These are phyloP conservation scores for Auxenochlorella protothecoides DNA, from an alignment of 139 green algal species.

Conservation along the genomic window DNA sequence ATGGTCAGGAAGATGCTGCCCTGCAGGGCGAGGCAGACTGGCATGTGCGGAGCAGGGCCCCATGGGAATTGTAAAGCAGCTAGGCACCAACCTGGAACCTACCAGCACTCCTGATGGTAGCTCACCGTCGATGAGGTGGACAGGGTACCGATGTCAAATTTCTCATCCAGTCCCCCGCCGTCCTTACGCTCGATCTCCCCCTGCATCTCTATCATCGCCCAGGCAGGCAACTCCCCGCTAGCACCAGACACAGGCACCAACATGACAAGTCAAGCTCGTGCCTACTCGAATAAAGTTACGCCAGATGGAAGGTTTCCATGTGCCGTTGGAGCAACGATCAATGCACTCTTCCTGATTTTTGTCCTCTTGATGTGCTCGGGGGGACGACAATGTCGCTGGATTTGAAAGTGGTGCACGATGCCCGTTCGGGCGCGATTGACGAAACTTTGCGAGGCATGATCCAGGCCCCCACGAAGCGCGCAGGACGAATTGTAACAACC, in stretches of 20 bases:
- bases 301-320: no score
- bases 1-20: slow-evolving; percentile 52
- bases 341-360: no score
- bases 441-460: no score
- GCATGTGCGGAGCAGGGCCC: not conserved
- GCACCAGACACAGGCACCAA: slow-evolving; percentile 11
- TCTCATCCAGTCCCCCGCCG: slow-evolving; percentile 6
- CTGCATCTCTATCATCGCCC: slow-evolving; percentile 44
- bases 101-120: not conserved
- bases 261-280: not conserved
- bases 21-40: slow-evolving; percentile 2
- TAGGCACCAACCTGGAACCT: not conserved
- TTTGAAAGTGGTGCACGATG: no score
- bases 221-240: slow-evolving; percentile 5
- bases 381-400: no score
- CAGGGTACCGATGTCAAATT: slow-evolving; percentile 32
- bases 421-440: no score
- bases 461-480: no score
- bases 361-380: no score
- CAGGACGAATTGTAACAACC: no score
- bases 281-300: no score
- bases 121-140: slow-evolving; percentile 20
- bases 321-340: no score
- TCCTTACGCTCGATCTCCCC: slow-evolving; percentile 34
- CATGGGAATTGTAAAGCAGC: not conserved